phyloP scores from a whole-genome alignment of 805 yeast genomes.

The Pichia nanzhaoensis region DNA sequence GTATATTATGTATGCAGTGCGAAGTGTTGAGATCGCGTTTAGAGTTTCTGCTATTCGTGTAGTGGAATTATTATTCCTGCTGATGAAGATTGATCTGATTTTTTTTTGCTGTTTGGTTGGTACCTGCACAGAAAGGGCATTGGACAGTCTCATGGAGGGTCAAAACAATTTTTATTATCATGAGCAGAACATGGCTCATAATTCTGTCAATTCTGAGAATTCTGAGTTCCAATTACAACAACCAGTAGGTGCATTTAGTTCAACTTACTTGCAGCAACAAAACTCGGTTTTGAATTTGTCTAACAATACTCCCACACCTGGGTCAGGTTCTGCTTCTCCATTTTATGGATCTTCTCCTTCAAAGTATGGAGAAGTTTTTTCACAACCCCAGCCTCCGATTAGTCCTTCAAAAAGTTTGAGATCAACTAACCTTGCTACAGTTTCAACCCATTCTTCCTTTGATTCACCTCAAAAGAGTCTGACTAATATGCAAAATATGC shows the following conservation, averaged over 20 bases:
- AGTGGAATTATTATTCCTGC: too few relatives aligned
- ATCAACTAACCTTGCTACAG: constrained; percentile 26
- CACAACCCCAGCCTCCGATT: constrained; percentile 30
- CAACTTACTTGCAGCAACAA: constrained; percentile 19
- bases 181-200: too few relatives aligned
- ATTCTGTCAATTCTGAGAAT: too few relatives aligned
- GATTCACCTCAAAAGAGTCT: constrained; percentile 22
- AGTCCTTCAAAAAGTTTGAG: constrained; percentile 31
- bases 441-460: constrained; percentile 26
- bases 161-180: too few relatives aligned
- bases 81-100: too few relatives aligned
- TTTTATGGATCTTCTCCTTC: constrained; percentile 24
- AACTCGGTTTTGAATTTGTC: constrained; percentile 20
- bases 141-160: too few relatives aligned
- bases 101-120: too few relatives aligned
- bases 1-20: too few relatives aligned
- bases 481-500: background rate
- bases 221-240: constrained; percentile 12
- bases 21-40: too few relatives aligned
- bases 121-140: too few relatives aligned
- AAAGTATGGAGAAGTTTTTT: constrained; percentile 16
- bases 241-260: constrained; percentile 14
- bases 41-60: too few relatives aligned
- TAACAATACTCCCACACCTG: constrained; percentile 1
- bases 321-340: background rate